A percentile compares a stretch with the other conserved stretches of the same genome.
Evolutionary conservation across 306 rosid genomes (phyloP).

Genomic region (Aeschynomene evenia): DNA sequence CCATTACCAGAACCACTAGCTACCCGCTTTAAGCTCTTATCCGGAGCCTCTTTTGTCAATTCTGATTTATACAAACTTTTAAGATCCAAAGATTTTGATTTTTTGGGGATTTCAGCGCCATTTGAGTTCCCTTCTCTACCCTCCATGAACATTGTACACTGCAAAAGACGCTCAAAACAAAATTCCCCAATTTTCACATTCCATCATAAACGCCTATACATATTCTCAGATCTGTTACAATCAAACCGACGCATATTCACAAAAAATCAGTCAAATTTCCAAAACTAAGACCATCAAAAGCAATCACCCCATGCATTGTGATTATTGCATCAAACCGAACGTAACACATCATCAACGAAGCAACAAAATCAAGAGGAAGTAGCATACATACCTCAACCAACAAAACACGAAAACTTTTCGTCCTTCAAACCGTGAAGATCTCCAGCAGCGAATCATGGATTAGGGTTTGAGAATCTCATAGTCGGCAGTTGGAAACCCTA

Average conservation of each 20-base stretch:
- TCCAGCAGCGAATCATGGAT: conserved; percentile 36
- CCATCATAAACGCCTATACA: conserved; percentile 55
- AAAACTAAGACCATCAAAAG: conserved; percentile 43
- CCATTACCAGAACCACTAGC: conserved; percentile 36
- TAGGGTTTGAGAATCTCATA: conserved; percentile 49
- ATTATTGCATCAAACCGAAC: conserved; percentile 19
- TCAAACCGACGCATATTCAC: conserved; percentile 15
- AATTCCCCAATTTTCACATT: conserved; percentile 60
- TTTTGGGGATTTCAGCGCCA: conserved; percentile 62
- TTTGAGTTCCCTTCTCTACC: conserved; percentile 57
- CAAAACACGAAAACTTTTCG: conserved; percentile 29
- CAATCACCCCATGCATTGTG: conserved; percentile 40
- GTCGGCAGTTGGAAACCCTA: conserved; percentile 62
- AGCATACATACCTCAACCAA: conserved; percentile 53
- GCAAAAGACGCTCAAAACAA: conserved; percentile 43
- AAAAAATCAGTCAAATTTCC: conserved; percentile 26
- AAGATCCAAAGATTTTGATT: conserved; percentile 85
- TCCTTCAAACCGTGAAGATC: conserved; percentile 45
- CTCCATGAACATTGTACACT: conserved; percentile 71
- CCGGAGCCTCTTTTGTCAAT: conserved; percentile 35
- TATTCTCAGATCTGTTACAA: conserved; percentile 69
- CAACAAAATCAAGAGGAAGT: neutral
- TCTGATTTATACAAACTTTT: conserved; percentile 69
- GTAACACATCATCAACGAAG: conserved; percentile 24
- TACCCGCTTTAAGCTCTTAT: conserved; percentile 57